Evolutionary conservation across 169 alveolate species (phyloP), one percentile per base, ranked within the genome.

Genomic region (Plasmodium gonderi): DNA sequence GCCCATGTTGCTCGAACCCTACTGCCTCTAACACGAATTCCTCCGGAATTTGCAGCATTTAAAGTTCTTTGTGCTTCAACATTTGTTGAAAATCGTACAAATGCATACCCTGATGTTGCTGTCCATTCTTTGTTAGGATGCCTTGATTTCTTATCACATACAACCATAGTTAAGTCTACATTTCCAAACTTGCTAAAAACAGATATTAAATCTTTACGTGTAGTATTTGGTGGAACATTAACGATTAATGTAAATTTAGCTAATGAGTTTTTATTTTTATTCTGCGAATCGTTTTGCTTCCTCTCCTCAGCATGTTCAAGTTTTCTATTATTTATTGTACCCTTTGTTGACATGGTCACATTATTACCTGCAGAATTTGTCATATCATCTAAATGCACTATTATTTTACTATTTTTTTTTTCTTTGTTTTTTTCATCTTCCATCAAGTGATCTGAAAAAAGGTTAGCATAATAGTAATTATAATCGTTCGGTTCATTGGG

Each of bases 41-140:
- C 23, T n/a, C 95, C 95, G 11, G 90, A 38, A 26, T 72, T 83
- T 8, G 94, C 89, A 17, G 95, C 95, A 45, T 90, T 91, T n/a
- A 92, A 85, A 7, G 95, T 95, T 38, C 80, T 77, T 42, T 80
- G 90, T 2, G 96, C 96, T 47, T 89, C 95, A 8, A 67, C 33
- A 7, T 91, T 75, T 8, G 87, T 91, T 29, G 95, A 60, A 76
- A 95, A 95, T 23, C 96, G 95, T 0, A 95, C 95, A 74, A 95
- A 95, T 23, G 95, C 95, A 76, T 95, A 95, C 11, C 96, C 96
- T 14, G 94, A 78, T 7, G 96, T 92, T 23, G 96, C 95, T 0
- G 96, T 95, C 96, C 96, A 95, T 81, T 95, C 96, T 49, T 80
- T 95, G 75, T 95, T 79, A 8, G 96, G 96, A 60, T 95, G 95